Evolutionary conservation across 148 eudicot genomes (phyloP), one percentile per base, ranked within the genome.

Genomic region (Bassia scoparia): DNA sequence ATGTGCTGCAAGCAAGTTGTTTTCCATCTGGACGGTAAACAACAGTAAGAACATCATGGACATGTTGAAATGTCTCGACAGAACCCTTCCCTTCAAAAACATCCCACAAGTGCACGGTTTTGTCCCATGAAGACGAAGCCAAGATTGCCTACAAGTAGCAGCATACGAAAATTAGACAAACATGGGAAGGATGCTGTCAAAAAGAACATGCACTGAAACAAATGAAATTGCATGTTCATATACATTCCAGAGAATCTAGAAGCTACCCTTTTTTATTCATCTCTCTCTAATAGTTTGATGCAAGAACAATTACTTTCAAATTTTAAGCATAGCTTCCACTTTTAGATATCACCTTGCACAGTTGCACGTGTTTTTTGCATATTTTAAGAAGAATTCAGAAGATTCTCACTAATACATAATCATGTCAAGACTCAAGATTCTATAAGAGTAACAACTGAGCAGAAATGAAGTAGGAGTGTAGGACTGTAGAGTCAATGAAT

Each of bases 81-180:
- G 93, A 87, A 29, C 96, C 99, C 74, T 88, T 95, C 72, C 97
- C 99, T 77, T 89, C 89, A 85, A 91, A 95, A 76, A 95, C 86
- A 79, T 95, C 97, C 99, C 99, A 91, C 79, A 95, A 69, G 64
- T 94, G 90, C 75, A 91, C 91, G 69, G 96, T 87, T 85, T 83
- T 95, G 84, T 91, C 97, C 97, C 97, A 95, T 26, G 99, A 95
- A 64, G 99, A 95, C 66, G 99, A 95, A 68, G 99, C 93, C 79
- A 95, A 80, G 59, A 87, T 85, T 41, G 96, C 87, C 99, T 95
- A 74, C 75, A 79, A 37, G 20, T 29, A 23, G 44, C 41, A 54
- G 38, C 33, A 62, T 5, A 21, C 14, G 48, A 14, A 63, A 68
- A 33, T 30, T 23, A 35, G 24, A 56, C 66, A 12, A 38, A 55